Evolutionary conservation across 352 stramenopile species (phyloP).

Genomic region (Globisporangium apiculatum): DNA sequence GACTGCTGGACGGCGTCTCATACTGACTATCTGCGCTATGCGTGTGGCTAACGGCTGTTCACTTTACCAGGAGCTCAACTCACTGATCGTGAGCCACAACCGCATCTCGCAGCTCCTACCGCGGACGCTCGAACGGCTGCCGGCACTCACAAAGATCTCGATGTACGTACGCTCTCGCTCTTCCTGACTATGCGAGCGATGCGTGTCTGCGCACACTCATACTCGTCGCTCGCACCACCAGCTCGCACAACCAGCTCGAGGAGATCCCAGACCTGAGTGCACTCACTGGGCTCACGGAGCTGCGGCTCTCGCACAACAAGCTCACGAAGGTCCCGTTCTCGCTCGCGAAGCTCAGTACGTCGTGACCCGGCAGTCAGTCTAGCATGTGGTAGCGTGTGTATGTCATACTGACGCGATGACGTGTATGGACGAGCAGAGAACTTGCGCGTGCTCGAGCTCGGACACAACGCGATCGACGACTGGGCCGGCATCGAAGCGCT

Average conservation of each 20-base stretch:
- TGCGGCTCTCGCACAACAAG: constrained; percentile 78
- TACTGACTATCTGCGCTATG: neutral
- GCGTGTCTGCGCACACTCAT: no score
- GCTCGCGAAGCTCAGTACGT: constrained; percentile 60
- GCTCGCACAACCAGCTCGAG: constrained; percentile 73
- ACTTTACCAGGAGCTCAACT: constrained; percentile 54
- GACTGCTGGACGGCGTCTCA: neutral
- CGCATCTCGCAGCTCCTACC: constrained; percentile 59
- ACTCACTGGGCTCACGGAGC: constrained; percentile 60
- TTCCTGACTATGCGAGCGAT: neutral
- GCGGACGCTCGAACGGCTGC: constrained; percentile 55
- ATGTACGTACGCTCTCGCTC: constrained; percentile 31
- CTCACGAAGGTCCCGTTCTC: constrained; percentile 58
- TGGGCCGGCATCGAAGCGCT: constrained; percentile 71
- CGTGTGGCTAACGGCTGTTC: neutral
- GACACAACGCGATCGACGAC: constrained; percentile 78
- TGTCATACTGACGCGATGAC: neutral
- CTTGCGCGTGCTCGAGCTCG: constrained; percentile 74
- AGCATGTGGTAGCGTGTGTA: no score
- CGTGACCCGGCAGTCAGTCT: neutral
- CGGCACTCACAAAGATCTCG: constrained; percentile 77
- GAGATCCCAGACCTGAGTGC: constrained; percentile 62
- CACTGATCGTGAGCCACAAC: constrained; percentile 82
- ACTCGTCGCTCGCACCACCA: constrained; percentile 8
- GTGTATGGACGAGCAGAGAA: constrained; percentile 29